Conservation (phyloP, 139 green algal genomes). For the Astrephomene gubernaculifera region DNA sequence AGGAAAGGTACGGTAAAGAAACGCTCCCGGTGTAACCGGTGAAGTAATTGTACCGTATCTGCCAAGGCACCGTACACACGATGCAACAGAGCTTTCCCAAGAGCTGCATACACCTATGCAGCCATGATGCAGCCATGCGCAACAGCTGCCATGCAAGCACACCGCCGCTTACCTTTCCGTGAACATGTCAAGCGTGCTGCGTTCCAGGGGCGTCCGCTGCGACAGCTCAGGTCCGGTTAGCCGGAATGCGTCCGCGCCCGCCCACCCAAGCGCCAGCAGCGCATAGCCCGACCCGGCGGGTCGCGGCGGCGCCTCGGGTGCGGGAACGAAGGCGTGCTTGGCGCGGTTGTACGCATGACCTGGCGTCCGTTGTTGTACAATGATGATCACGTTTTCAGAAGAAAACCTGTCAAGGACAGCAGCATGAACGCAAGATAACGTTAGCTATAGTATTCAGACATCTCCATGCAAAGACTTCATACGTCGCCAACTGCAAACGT, state of each 20-base stretch:
- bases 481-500: too few species aligned
- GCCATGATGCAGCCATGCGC: too few species aligned
- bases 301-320: constrained; percentile 5
- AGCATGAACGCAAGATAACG: too few species aligned
- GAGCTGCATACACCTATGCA: too few species aligned
- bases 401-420: constrained; percentile 8
- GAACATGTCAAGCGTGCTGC: neutral
- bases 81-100: too few species aligned
- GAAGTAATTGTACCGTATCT: too few species aligned
- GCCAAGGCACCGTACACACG: too few species aligned
- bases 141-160: too few species aligned
- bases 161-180: constrained; percentile 9
- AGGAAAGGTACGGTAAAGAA: too few species aligned
- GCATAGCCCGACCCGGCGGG: constrained; percentile 24
- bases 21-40: too few species aligned
- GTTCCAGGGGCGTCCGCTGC: neutral
- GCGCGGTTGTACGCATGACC: constrained; percentile 7
- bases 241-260: constrained; percentile 10
- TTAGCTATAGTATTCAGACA: too few species aligned
- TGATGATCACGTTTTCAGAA: constrained; percentile 38
- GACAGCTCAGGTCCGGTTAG: neutral
- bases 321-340: neutral
- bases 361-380: constrained; percentile 18
- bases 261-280: constrained; percentile 23
- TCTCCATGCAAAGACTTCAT: too few species aligned